A percentile compares a stretch with the other conserved stretches of the same genome.
Conservation (phyloP, 1,284 basidiomycete species). For the Malassezia psittaci region DNA sequence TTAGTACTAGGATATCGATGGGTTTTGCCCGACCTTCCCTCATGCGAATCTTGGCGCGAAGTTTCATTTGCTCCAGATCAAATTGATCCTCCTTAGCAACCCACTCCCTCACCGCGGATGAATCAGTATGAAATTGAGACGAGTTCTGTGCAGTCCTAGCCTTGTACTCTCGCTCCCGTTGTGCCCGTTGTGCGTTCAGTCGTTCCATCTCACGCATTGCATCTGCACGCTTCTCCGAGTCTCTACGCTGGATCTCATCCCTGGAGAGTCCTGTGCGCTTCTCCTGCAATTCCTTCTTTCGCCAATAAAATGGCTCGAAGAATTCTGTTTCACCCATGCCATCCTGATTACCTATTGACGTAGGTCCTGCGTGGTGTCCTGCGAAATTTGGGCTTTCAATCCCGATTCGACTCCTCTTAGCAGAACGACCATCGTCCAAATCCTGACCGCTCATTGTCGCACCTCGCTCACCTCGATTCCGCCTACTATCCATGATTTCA, state of each 20-base stretch:
- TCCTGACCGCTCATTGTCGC: neutral
- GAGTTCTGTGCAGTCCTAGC: slow-evolving; percentile 85
- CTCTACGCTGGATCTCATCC: slow-evolving; percentile 68
- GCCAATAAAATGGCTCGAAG: slow-evolving; percentile 87
- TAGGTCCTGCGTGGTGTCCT: neutral
- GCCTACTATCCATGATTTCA: too few species aligned
- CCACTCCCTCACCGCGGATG: slow-evolving; percentile 96
- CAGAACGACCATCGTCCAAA: neutral
- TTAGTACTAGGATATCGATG: slow-evolving; percentile 43
- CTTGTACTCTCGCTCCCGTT: slow-evolving; percentile 76
- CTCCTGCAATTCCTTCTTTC: slow-evolving; percentile 95
- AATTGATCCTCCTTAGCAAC: slow-evolving; percentile 93
- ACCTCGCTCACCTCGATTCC: too few species aligned
- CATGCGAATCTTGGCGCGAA: slow-evolving; percentile 81
- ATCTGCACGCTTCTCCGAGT: slow-evolving; percentile 71
- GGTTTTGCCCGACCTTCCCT: slow-evolving; percentile 73
- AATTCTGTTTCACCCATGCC: slow-evolving; percentile 51
- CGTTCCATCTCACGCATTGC: slow-evolving; percentile 79
- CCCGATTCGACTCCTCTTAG: neutral
- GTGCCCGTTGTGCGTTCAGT: slow-evolving; percentile 76
- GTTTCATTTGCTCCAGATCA: slow-evolving; percentile 83
- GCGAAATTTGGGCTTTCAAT: neutral
- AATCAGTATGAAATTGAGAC: slow-evolving; percentile 76
- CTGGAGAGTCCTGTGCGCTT: slow-evolving; percentile 71
- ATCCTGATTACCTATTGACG: neutral